Conservation (phyloP, 1,284 basidiomycete species). For the Sanghuangporus weigelae region DNA sequence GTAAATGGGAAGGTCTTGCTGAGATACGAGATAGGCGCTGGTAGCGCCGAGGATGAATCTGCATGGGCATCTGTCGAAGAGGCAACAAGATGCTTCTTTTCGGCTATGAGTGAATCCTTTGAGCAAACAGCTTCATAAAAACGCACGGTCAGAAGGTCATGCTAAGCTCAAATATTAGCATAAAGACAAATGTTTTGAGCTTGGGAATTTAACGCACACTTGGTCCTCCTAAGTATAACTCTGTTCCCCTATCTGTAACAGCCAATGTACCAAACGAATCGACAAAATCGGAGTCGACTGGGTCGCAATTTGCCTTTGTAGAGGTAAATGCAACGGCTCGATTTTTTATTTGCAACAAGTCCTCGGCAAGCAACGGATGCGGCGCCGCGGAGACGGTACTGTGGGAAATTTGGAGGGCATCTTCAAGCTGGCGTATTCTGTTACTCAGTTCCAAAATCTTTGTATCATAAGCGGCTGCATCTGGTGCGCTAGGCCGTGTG, state of each 20-base stretch:
- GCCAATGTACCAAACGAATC: conserved; percentile 12
- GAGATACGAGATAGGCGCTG: not conserved
- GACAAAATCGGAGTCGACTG: conserved; percentile 1
- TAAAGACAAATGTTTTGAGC: not conserved
- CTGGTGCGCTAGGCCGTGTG: conserved; percentile 15
- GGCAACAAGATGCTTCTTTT: not conserved
- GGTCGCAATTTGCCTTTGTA: not conserved
- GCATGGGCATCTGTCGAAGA: not conserved
- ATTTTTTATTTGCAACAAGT: conserved; percentile 24
- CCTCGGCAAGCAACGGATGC: conserved; percentile 25
- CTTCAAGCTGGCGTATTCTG: conserved; percentile 22
- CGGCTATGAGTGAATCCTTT: not conserved
- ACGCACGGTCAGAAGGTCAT: not conserved
- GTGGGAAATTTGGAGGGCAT: conserved; percentile 21
- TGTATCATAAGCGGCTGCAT: conserved; percentile 20
- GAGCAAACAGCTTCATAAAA: not conserved
- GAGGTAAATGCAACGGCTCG: not conserved
- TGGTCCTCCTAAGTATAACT: conserved; percentile 11
- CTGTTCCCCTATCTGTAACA: conserved; percentile 10
- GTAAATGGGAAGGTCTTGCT: conserved; percentile 9
- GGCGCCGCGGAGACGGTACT: conserved; percentile 15
- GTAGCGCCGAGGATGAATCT: not conserved
- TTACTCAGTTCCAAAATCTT: conserved; percentile 21
- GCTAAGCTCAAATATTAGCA: not conserved
- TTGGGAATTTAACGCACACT: conserved; percentile 9